phyloP scores from a whole-genome alignment of 139 green algal species.

The Pleodorina starrii region DNA sequence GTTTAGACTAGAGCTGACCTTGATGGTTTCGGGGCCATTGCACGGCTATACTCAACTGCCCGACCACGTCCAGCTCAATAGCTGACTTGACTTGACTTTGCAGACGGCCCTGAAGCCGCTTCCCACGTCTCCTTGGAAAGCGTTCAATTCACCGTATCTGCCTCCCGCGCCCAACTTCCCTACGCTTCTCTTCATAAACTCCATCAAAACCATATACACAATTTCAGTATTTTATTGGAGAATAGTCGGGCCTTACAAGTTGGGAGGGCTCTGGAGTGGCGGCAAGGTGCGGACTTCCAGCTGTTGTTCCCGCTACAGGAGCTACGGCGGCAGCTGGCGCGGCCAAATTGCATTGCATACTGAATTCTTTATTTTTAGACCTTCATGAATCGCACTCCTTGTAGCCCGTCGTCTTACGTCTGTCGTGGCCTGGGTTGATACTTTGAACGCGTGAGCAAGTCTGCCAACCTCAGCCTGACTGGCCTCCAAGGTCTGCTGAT shows the following conservation, averaged over 20 bases:
- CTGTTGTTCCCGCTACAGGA: not conserved
- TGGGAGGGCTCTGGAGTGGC: constrained; percentile 1
- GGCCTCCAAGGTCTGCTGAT: not conserved
- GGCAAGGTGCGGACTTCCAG: not conserved
- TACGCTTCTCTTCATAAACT: not conserved
- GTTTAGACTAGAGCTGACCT: too few relatives aligned
- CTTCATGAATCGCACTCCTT: not conserved
- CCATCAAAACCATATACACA: not conserved
- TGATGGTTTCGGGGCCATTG: too few relatives aligned
- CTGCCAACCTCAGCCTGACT: not conserved
- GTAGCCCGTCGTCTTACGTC: not conserved
- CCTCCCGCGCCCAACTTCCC: not conserved
- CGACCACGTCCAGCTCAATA: too few relatives aligned
- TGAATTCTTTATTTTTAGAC: not conserved
- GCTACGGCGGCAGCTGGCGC: not conserved
- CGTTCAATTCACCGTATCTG: not conserved
- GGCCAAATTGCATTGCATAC: too few relatives aligned
- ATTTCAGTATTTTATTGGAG: not conserved
- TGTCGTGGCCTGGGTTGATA: not conserved
- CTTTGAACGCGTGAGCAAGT: constrained; percentile 6
- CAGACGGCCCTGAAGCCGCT: too few relatives aligned
- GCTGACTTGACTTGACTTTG: not conserved
- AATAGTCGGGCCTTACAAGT: not conserved
- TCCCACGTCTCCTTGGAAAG: not conserved
- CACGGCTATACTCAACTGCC: too few relatives aligned